Evolutionary conservation across 2,329 filamentous ascomycete species (phyloP).

Genomic region (Byssochlamys sp.): DNA sequence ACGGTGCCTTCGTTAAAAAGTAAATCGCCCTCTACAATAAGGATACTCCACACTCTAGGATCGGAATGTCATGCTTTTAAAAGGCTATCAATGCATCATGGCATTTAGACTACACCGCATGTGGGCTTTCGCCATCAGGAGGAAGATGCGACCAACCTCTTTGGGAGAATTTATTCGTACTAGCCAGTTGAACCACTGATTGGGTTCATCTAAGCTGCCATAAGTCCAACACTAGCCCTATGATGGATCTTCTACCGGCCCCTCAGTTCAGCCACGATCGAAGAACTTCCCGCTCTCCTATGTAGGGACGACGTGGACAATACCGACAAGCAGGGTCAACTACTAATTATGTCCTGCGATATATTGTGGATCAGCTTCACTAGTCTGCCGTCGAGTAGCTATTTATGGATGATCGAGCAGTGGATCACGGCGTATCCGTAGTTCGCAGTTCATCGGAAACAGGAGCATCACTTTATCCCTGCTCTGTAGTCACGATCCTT

Average conservation of each 20-base stretch:
- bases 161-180: background rate
- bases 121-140: background rate
- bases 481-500: background rate
- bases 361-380: background rate
- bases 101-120: background rate
- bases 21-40: background rate
- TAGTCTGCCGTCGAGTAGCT: background rate
- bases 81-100: background rate
- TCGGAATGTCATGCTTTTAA: background rate
- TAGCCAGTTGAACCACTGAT: background rate
- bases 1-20: no score
- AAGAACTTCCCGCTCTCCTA: background rate
- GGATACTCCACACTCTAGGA: background rate
- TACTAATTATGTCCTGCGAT: background rate
- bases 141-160: background rate
- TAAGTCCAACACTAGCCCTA: background rate
- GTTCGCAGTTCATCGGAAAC: background rate
- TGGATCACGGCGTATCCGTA: background rate
- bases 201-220: background rate
- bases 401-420: background rate
- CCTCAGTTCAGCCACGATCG: background rate
- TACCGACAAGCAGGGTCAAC: background rate
- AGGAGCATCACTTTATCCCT: background rate
- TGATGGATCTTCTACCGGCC: background rate
- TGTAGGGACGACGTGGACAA: background rate